Percentiles rank a stretch among this genome's conserved stretches.
These are phyloP conservation scores for Tritrichomonas foetus DNA, from an alignment of 208 protist genomes.

Conservation along the genomic window DNA sequence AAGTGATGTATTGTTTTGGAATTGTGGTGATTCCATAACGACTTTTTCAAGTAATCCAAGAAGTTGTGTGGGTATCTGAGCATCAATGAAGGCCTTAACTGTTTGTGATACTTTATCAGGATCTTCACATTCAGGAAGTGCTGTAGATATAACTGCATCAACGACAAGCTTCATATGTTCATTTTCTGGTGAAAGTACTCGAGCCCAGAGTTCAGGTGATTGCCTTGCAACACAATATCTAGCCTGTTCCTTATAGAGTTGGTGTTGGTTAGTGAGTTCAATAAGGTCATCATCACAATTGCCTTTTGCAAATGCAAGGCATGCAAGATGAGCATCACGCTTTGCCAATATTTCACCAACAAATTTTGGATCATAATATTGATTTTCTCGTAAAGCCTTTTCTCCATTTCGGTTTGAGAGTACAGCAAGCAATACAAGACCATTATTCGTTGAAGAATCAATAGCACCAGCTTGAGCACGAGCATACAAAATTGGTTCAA, in stretches of 20 bases:
- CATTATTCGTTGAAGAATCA: constrained; percentile 22
- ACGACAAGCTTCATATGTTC: constrained; percentile 78
- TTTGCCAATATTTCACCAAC: constrained; percentile 13
- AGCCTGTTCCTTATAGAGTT: constrained; percentile 85
- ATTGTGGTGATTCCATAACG: constrained; percentile 90
- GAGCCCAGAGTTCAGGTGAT: constrained; percentile 89
- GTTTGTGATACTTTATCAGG: constrained; percentile 93
- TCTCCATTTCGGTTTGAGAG: neutral
- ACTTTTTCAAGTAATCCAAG: constrained; percentile 99
- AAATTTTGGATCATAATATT: constrained; percentile 30
- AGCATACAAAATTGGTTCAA: constrained; percentile 95
- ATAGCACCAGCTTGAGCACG: constrained; percentile 72
- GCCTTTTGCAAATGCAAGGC: constrained; percentile 59
- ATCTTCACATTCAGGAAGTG: constrained; percentile 87
- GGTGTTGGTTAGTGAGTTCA: constrained; percentile 85
- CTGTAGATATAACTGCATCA: constrained; percentile 94
- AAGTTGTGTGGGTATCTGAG: constrained; percentile 94
- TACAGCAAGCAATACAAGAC: neutral
- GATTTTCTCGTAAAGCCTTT: neutral
- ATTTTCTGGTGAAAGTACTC: constrained; percentile 82
- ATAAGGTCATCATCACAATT: constrained; percentile 92
- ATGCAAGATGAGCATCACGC: constrained; percentile 8
- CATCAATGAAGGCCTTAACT: constrained; percentile 98
- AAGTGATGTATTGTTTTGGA: constrained; percentile 92
- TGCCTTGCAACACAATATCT: constrained; percentile 93